phyloP scores from a whole-genome alignment of 2,329 filamentous ascomycete species.

The Fusarium sororula region DNA sequence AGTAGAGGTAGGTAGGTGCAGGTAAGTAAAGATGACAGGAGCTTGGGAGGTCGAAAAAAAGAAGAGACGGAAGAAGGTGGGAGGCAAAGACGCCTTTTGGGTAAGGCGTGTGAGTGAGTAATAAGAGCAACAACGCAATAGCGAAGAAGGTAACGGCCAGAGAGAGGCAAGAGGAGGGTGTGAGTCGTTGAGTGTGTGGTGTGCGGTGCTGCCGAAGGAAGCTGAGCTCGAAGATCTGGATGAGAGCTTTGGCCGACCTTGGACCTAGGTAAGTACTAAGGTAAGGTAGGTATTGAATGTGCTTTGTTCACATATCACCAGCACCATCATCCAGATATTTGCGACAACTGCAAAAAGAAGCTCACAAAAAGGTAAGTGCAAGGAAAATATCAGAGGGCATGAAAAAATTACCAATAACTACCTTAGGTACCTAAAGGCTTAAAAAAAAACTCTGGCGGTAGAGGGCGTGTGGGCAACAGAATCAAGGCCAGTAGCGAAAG shows the following conservation, averaged over 20 bases:
- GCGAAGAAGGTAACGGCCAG: slow-evolving; percentile 27
- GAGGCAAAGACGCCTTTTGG: slow-evolving; percentile 43
- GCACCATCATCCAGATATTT: slow-evolving; percentile 10
- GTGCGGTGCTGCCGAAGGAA: slow-evolving; percentile 35
- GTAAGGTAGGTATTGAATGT: not conserved
- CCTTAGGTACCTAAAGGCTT: not conserved
- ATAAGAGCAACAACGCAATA: slow-evolving; percentile 35
- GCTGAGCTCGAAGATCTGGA: slow-evolving; percentile 32
- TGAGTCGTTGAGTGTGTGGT: slow-evolving; percentile 37
- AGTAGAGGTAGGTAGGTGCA: slow-evolving; percentile 19
- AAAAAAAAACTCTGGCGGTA: slow-evolving; percentile 30
- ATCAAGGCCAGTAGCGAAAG: slow-evolving; percentile 35
- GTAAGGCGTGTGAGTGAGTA: slow-evolving; percentile 41
- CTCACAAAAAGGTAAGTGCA: slow-evolving; percentile 9
- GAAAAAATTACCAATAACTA: not conserved
- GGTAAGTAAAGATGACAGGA: slow-evolving; percentile 32
- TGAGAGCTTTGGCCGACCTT: slow-evolving; percentile 24
- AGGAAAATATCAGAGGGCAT: slow-evolving; percentile 12
- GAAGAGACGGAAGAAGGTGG: slow-evolving; percentile 40
- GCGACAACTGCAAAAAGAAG: not conserved
- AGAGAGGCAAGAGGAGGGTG: slow-evolving; percentile 37
- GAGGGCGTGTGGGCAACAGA: slow-evolving; percentile 40
- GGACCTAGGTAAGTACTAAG: not conserved
- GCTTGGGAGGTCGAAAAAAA: slow-evolving; percentile 30
- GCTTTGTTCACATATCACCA: slow-evolving; percentile 21